Evolutionary conservation across 345 rosid species (phyloP).

Genomic region (Raphanus raphanistrum): DNA sequence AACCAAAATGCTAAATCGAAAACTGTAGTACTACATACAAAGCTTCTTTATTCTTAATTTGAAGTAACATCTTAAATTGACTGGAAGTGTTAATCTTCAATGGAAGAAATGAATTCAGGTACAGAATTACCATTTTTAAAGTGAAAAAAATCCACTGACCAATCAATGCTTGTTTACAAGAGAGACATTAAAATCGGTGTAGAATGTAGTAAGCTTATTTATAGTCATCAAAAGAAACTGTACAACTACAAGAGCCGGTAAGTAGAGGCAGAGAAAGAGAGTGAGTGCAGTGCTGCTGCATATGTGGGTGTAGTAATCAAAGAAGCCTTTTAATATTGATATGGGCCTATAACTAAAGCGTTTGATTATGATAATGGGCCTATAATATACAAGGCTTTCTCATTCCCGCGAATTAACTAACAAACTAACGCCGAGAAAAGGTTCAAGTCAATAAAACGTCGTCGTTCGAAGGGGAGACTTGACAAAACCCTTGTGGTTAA

Average conservation of each 20-base stretch:
- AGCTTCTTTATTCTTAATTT: background rate
- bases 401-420: background rate
- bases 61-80: background rate
- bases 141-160: background rate
- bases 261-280: background rate
- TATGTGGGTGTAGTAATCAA: background rate
- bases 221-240: too few species aligned
- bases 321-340: background rate
- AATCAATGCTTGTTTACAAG: background rate
- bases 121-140: background rate
- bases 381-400: background rate
- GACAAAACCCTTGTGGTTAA: constrained; percentile 23
- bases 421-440: background rate
- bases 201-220: too few species aligned
- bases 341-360: background rate
- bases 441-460: background rate
- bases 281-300: too few species aligned
- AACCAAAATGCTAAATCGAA: background rate
- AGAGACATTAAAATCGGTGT: background rate
- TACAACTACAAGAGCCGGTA: background rate
- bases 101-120: background rate
- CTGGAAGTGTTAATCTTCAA: background rate
- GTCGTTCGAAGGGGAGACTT: background rate
- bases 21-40: background rate
- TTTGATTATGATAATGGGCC: background rate